These are phyloP conservation scores for Populus hybrid DNA, from an alignment of 441 rosid genomes.

Conservation along the genomic window DNA sequence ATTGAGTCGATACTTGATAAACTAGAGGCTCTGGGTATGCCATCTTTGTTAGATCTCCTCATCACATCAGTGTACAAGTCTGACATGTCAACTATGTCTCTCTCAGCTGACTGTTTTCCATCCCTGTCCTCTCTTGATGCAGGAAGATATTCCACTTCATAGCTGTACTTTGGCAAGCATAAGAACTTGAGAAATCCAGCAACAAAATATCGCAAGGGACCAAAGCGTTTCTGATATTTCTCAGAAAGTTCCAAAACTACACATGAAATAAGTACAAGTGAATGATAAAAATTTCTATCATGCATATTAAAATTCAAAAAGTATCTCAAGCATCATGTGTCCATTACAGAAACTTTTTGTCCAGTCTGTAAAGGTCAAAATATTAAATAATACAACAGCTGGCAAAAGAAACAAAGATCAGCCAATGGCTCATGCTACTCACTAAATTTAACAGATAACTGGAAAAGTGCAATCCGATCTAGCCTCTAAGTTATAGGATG, in stretches of 20 bases:
- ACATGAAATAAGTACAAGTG: slow-evolving; percentile 15
- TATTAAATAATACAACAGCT: neutral
- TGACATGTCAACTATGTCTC: slow-evolving; percentile 59
- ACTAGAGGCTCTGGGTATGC: slow-evolving; percentile 94
- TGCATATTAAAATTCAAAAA: neutral
- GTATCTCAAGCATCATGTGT: neutral
- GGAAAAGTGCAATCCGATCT: neutral
- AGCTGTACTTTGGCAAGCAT: slow-evolving; percentile 93
- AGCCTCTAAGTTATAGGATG: neutral
- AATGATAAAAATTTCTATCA: neutral
- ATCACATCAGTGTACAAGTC: slow-evolving; percentile 77
- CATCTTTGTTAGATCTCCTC: slow-evolving; percentile 73
- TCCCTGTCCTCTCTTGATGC: slow-evolving; percentile 68
- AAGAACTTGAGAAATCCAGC: slow-evolving; percentile 96
- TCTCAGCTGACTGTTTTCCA: slow-evolving; percentile 35
- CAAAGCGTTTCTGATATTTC: slow-evolving; percentile 88
- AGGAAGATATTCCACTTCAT: slow-evolving; percentile 92
- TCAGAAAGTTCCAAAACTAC: slow-evolving; percentile 95
- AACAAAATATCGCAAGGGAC: slow-evolving; percentile 94
- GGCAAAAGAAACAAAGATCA: neutral
- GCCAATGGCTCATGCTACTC: neutral
- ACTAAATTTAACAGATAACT: neutral
- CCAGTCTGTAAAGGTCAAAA: neutral
- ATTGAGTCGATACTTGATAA: slow-evolving; percentile 95
- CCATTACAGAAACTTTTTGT: neutral